phyloP scores from a whole-genome alignment of 2,329 filamentous ascomycete species.

The Ophiocordyceps camponoti-rufipedis region DNA sequence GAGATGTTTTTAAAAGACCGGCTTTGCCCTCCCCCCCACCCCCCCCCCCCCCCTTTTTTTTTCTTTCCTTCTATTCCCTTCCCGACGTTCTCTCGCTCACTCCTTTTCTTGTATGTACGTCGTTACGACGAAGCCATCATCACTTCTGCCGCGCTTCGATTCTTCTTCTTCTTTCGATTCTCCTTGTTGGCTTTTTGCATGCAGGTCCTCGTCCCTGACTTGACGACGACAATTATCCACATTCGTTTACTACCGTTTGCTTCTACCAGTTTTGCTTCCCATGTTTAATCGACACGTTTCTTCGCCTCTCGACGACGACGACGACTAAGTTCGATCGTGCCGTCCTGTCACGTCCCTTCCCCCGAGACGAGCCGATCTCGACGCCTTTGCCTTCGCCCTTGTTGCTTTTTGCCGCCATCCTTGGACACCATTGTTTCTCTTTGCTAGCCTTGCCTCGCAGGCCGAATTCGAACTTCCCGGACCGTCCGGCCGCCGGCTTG shows the following conservation, averaged over 20 bases:
- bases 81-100: conserved; percentile 1
- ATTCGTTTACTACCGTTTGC: conserved; percentile 8
- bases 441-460: not conserved
- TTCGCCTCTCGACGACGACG: too few species aligned
- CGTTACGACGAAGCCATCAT: conserved; percentile 3
- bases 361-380: too few species aligned
- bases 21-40: too few species aligned
- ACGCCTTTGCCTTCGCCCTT: too few species aligned
- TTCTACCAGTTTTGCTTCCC: not conserved
- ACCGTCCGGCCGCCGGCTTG: not conserved
- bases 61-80: conserved; percentile 12
- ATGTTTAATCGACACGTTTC: not conserved
- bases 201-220: conserved; percentile 9
- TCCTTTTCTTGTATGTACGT: not conserved
- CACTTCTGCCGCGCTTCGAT: conserved; percentile 2
- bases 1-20: too few species aligned
- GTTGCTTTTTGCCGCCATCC: not conserved
- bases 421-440: too few species aligned
- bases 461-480: conserved; percentile 4
- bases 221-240: conserved; percentile 9
- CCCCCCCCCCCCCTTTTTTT: not conserved
- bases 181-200: conserved; percentile 4
- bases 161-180: not conserved
- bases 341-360: not conserved
- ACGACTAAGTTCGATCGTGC: too few species aligned